A percentile compares a stretch with the other conserved stretches of the same genome.
Conservation (phyloP, 139 green algal genomes). For the Volvox africanus region DNA sequence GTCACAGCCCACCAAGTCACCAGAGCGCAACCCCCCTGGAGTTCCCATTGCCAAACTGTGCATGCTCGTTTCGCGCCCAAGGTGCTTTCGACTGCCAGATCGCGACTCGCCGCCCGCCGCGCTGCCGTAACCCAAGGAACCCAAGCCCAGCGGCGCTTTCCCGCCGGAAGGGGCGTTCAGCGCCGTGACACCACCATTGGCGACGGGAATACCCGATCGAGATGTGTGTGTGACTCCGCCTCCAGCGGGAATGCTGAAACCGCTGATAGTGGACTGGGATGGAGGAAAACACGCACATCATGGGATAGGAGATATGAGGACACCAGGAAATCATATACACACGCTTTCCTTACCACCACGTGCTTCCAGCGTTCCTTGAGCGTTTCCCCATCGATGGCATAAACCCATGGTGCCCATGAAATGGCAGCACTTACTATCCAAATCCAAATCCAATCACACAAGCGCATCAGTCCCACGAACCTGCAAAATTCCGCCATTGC, state of each 20-base stretch:
- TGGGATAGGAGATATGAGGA: too few relatives aligned
- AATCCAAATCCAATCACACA: too few relatives aligned
- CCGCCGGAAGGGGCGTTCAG: not conserved
- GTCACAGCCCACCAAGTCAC: not conserved
- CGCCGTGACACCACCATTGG: not conserved
- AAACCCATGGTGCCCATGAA: too few relatives aligned
- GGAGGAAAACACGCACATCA: too few relatives aligned
- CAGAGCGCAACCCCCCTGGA: not conserved
- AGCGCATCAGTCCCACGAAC: not conserved
- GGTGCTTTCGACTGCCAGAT: conserved; percentile 18
- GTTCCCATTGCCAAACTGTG: not conserved
- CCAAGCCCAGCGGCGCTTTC: not conserved
- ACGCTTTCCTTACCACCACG: too few relatives aligned
- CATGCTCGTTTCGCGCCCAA: not conserved
- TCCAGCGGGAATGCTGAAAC: not conserved
- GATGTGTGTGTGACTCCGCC: not conserved
- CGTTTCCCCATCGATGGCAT: too few relatives aligned
- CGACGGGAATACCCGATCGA: not conserved
- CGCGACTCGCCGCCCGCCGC: not conserved
- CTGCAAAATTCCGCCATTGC: not conserved
- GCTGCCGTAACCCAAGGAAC: not conserved
- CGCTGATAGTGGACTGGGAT: not conserved
- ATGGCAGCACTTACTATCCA: too few relatives aligned
- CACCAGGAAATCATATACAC: too few relatives aligned
- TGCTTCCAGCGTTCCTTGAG: too few relatives aligned